Base-by-base conservation (phyloP, 106 monocot species). In the Platanthera zijinensis region DNA sequence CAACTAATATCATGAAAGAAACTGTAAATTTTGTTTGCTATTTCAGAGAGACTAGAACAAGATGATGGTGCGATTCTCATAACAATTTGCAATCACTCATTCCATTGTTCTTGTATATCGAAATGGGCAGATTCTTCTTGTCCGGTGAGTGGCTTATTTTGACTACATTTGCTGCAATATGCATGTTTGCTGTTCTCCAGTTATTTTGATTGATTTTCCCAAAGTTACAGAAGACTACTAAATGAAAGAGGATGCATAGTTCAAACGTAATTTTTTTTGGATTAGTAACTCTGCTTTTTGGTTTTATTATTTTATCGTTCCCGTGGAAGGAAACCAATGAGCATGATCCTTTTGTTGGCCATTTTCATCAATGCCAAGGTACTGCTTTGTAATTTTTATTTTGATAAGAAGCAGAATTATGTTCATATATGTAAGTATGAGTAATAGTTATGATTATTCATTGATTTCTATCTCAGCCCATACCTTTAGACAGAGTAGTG, bases 51-150 rank as follows among this genome's bases (percentile, higher is more conserved):
- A 67, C 76, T 99, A 57, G 99, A 99, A 75, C 86, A 92, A 84
- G 94, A 94, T 79, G 75, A 84, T 50, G 83, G 88, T 78, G 99
- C 94, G 45, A 94, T 99, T 79, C 85, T 99, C 6, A 99, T 86
- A 75, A 99, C 99, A 72, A 92, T 99, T 61, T 99, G 99, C 86
- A 99, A 99, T 73, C 99, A 99, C 82, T 92, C 94, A 77, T 99
- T 99, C 68, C 99, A 99, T 73, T 99, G 86, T 72, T 99, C 99
- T 53, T 99, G 99, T 73, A 99, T 99, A 82, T 99, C 99, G 48
- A 94, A 99, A 83, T 99, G 94, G 92, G 84, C 94, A 8, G 99
- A 99, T 75, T 99, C 99, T 85, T 99, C 99, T 79, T 99, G 99
- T 81, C 99, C 94, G 57, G 97, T 97, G 74, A 84, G 87, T 18